These are phyloP conservation scores for Kalanchoe fedtschenkoi DNA, from an alignment of 164 flowering plant genomes.

Conservation along the genomic window DNA sequence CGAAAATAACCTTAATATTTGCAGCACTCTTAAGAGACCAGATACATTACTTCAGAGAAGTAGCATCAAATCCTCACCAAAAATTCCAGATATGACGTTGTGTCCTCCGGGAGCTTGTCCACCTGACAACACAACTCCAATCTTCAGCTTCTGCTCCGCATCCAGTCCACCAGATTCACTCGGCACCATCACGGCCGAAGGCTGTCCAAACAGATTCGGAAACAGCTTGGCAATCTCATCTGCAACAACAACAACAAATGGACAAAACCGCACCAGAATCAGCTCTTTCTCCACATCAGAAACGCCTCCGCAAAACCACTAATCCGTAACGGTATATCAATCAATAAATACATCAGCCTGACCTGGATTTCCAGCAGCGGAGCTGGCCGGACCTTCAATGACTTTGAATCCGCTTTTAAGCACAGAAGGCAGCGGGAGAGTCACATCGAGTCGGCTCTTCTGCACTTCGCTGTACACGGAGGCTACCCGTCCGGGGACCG, in stretches of 20 bases:
- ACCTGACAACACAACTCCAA: conserved; percentile 93
- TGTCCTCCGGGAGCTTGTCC: conserved; percentile 99
- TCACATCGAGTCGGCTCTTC: conserved; percentile 49
- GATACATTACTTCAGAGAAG: too few species aligned
- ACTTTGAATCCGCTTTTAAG: conserved; percentile 42
- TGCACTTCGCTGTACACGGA: conserved; percentile 74
- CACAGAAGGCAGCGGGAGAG: conserved; percentile 73
- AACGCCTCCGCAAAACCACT: not conserved
- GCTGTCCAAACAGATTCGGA: conserved; percentile 76
- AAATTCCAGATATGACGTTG: conserved; percentile 88
- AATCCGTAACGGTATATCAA: not conserved
- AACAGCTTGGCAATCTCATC: conserved; percentile 93
- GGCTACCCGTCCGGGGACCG: conserved; percentile 30
- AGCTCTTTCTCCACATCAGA: not conserved
- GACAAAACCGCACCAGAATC: not conserved
- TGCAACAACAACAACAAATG: conserved; percentile 14
- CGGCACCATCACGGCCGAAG: conserved; percentile 68
- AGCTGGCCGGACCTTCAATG: conserved; percentile 73
- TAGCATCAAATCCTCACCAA: conserved; percentile 33
- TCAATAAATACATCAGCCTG: not conserved
- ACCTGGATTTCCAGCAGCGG: conserved; percentile 92
- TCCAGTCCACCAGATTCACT: conserved; percentile 14
- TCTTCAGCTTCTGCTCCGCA: conserved; percentile 50
- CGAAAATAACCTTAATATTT: not conserved
- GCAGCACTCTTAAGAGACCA: not conserved